Evolutionary conservation across 495 filamentous ascomycete genomes (phyloP).

Genomic region (Trichoderma parareesei): DNA sequence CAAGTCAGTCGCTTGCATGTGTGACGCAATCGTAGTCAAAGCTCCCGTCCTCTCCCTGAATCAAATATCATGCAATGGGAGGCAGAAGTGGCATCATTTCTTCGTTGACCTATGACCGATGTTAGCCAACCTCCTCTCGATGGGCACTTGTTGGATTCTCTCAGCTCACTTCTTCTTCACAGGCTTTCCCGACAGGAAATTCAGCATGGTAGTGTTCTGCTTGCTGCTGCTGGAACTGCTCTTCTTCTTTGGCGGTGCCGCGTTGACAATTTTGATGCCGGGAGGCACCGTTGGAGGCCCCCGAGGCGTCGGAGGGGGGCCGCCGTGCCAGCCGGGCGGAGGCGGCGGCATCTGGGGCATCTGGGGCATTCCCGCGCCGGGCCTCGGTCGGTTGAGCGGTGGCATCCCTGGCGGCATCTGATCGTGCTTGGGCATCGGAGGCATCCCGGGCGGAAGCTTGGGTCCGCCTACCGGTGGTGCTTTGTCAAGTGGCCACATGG

Average conservation of each 20-base stretch:
- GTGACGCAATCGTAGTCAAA: neutral
- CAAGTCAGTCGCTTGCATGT: neutral
- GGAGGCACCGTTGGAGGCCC: slow-evolving; percentile 9
- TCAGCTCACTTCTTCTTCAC: slow-evolving; percentile 30
- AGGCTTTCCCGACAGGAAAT: slow-evolving; percentile 30
- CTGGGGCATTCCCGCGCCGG: slow-evolving; percentile 7
- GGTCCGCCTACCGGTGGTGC: slow-evolving; percentile 15
- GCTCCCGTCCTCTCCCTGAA: neutral
- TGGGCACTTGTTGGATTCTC: neutral
- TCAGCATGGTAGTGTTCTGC: slow-evolving; percentile 22
- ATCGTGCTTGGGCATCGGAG: slow-evolving; percentile 11
- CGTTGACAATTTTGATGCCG: slow-evolving; percentile 15
- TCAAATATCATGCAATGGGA: neutral
- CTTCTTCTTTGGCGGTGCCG: slow-evolving; percentile 21
- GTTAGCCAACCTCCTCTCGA: neutral
- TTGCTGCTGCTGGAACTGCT: slow-evolving; percentile 15
- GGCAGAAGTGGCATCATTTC: neutral
- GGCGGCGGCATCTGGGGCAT: slow-evolving; percentile 14
- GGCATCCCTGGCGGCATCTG: slow-evolving; percentile 14
- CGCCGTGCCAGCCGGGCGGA: slow-evolving; percentile 13
- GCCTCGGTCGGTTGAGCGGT: slow-evolving; percentile 10
- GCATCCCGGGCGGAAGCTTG: slow-evolving; percentile 16
- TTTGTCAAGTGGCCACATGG: slow-evolving; percentile 85
- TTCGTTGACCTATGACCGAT: slow-evolving; percentile 12
- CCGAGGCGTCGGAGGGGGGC: neutral